phyloP scores from a whole-genome alignment of 1,284 basidiomycete genomes.

The Porogramme epimiltina region DNA sequence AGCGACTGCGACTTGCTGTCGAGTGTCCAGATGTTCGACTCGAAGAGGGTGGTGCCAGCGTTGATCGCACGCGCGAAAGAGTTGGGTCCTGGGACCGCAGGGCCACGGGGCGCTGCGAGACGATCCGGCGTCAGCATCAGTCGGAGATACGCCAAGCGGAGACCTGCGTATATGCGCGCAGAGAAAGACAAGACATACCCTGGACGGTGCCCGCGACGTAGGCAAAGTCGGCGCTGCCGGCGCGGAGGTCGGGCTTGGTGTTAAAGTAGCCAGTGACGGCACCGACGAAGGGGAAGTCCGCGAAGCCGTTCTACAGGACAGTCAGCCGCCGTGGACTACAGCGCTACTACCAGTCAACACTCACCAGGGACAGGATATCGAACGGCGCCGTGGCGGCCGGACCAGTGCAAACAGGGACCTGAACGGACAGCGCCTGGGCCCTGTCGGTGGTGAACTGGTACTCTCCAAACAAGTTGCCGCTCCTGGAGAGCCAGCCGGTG shows the following conservation, averaged over 20 bases:
- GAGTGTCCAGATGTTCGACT: conserved; percentile 26
- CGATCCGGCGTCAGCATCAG: neutral
- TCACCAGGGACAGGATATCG: conserved; percentile 17
- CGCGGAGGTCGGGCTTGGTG: conserved; percentile 7
- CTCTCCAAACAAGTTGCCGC: conserved; percentile 26
- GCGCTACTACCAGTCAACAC: no score
- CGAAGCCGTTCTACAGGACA: conserved; percentile 21
- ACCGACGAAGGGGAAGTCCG: conserved; percentile 20
- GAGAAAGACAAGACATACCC: conserved; percentile 11
- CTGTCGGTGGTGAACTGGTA: conserved; percentile 17
- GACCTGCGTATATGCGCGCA: neutral
- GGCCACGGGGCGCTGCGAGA: conserved; percentile 16
- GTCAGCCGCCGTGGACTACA: no score
- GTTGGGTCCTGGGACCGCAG: conserved; percentile 17
- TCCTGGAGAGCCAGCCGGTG: conserved; percentile 9
- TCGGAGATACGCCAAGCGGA: neutral
- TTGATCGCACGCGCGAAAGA: conserved; percentile 18
- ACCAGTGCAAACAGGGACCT: conserved; percentile 8
- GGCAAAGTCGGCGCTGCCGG: conserved; percentile 21
- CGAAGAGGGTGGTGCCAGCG: conserved; percentile 11
- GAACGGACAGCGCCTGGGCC: conserved; percentile 16
- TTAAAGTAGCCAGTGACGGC: conserved; percentile 21
- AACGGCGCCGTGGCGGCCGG: conserved; percentile 3
- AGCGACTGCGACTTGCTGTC: neutral
- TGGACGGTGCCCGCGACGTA: conserved; percentile 21